Evolutionary conservation across 2,329 filamentous ascomycete genomes (phyloP).

Genomic region (Fusarium virguliforme): DNA sequence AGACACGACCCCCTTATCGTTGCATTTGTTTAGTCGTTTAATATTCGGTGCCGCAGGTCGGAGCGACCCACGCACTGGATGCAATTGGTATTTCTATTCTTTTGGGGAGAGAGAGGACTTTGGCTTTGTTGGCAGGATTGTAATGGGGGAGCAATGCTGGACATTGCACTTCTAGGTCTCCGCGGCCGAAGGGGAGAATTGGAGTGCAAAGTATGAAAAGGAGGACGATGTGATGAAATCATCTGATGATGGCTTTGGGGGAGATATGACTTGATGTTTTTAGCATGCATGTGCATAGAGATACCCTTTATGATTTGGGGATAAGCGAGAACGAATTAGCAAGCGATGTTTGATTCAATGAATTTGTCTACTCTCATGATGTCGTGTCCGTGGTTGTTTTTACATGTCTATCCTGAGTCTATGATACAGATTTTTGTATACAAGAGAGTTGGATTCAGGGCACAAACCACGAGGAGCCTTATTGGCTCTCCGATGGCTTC

Average conservation of each 20-base stretch:
- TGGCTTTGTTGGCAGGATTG: conserved; percentile 28
- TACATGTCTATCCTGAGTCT: conserved; percentile 5
- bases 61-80: conserved; percentile 51
- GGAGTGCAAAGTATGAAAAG: conserved; percentile 41
- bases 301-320: conserved; percentile 53
- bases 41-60: conserved; percentile 51
- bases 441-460: neutral
- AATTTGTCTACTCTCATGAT: conserved; percentile 14
- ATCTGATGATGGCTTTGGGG: conserved; percentile 46
- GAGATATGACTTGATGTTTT: conserved; percentile 47
- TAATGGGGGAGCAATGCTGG: conserved; percentile 49
- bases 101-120: neutral
- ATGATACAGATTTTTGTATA: conserved; percentile 18
- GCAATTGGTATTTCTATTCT: conserved; percentile 47
- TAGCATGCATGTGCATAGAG: conserved; percentile 53
- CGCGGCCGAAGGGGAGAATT: conserved; percentile 21
- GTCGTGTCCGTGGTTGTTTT: conserved; percentile 1
- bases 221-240: conserved; percentile 44
- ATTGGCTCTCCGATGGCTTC: conserved; percentile 9
- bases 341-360: conserved; percentile 51
- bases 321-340: conserved; percentile 50
- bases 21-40: conserved; percentile 34
- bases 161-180: conserved; percentile 46
- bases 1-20: conserved; percentile 15
- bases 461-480: neutral